A percentile compares a stretch with the other conserved stretches of the same genome.
These are phyloP conservation scores for Nematocida sp. DNA, from an alignment of 371 early-diverging fungal genomes.

Conservation along the genomic window DNA sequence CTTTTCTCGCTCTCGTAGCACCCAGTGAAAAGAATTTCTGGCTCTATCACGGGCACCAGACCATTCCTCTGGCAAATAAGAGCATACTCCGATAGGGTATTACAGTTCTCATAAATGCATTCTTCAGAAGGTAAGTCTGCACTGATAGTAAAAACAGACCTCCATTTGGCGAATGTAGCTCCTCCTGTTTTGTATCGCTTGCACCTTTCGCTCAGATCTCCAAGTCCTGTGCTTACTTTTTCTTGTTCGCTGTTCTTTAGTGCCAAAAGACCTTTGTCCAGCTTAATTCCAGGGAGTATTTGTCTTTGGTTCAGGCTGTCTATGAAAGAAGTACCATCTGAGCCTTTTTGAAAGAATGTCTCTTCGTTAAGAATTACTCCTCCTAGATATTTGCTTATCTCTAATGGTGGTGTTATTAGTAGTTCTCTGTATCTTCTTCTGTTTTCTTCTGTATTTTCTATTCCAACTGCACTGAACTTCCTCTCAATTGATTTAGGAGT, in stretches of 20 bases:
- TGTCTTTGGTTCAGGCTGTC: constrained; percentile 65
- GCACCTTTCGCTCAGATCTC: constrained; percentile 67
- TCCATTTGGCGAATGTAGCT: constrained; percentile 70
- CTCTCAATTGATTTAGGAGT: constrained; percentile 68
- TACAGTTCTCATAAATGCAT: constrained; percentile 68
- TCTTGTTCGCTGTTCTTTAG: constrained; percentile 64
- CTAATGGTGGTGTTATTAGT: constrained; percentile 66
- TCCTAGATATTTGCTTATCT: constrained; percentile 66
- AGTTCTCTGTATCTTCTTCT: constrained; percentile 68
- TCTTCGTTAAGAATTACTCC: constrained; percentile 70
- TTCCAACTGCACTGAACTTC: constrained; percentile 66
- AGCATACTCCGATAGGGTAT: constrained; percentile 69
- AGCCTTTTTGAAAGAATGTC: constrained; percentile 66
- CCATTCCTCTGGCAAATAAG: constrained; percentile 68
- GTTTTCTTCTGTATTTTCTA: constrained; percentile 68
- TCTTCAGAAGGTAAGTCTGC: constrained; percentile 64
- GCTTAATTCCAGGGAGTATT: constrained; percentile 68
- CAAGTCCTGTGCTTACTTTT: constrained; percentile 68
- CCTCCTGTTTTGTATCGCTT: constrained; percentile 65
- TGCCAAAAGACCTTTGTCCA: constrained; percentile 67
- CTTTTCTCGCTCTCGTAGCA: constrained; percentile 66
- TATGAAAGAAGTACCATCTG: constrained; percentile 65
- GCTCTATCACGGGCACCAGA: constrained; percentile 70
- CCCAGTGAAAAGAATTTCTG: constrained; percentile 70
- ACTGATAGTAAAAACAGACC: constrained; percentile 67